Conservation (phyloP, 345 rosid genomes). For the Moricandia moricandioides region DNA sequence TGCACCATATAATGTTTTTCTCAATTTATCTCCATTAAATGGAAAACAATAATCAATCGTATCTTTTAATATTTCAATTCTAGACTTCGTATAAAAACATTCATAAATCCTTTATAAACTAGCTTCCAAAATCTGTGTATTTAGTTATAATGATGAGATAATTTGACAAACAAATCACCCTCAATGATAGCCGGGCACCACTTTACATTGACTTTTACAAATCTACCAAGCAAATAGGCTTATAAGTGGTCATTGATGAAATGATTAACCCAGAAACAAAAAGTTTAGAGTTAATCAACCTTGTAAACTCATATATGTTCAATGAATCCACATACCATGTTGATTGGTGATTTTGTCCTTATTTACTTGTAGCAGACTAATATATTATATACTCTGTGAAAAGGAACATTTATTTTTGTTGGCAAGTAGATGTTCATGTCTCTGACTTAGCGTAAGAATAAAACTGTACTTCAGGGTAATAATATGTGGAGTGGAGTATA, state of each 20-base stretch:
- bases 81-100: background rate
- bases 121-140: background rate
- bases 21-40: background rate
- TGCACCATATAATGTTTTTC: background rate
- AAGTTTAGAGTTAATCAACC: background rate
- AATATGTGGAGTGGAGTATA: constrained; percentile 18
- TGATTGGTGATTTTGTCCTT: constrained; percentile 26
- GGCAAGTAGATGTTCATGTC: constrained; percentile 26
- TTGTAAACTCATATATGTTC: constrained; percentile 24
- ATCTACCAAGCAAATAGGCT: constrained; percentile 8
- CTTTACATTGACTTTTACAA: constrained; percentile 18
- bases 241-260: constrained; percentile 17
- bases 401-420: background rate
- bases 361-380: constrained; percentile 3
- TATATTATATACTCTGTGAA: background rate
- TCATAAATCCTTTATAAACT: background rate
- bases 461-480: constrained; percentile 6
- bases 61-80: background rate
- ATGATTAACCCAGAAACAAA: constrained; percentile 3
- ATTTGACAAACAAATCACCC: constrained; percentile 17
- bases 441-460: constrained; percentile 31
- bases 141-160: constrained; percentile 5
- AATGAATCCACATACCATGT: constrained; percentile 22
- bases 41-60: background rate
- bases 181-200: constrained; percentile 21